Conservation (phyloP, 2,329 filamentous ascomycete species). For the Nothophoma quercina region DNA sequence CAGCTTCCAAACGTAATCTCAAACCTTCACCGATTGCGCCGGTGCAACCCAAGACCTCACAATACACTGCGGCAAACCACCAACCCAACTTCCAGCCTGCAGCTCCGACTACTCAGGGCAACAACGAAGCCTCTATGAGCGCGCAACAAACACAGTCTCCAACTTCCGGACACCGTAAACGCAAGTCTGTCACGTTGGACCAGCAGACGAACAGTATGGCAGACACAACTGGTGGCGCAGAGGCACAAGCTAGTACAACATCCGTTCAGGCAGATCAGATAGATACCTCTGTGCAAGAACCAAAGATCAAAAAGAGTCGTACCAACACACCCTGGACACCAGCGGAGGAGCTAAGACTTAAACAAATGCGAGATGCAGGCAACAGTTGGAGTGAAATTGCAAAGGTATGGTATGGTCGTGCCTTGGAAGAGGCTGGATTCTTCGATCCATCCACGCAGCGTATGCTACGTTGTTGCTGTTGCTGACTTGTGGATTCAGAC, state of each 20-base stretch:
- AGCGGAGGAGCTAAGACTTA: constrained; percentile 88
- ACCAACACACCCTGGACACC: constrained; percentile 99
- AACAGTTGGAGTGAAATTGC: constrained; percentile 98
- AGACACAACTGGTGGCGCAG: constrained; percentile 24
- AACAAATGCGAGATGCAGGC: constrained; percentile 91
- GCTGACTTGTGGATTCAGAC: constrained; percentile 63
- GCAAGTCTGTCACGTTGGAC: constrained; percentile 42
- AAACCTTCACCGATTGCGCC: constrained; percentile 52
- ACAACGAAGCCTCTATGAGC: constrained; percentile 27
- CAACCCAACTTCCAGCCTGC: constrained; percentile 41
- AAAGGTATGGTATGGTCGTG: constrained; percentile 68
- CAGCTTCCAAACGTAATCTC: constrained; percentile 54
- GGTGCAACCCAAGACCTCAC: constrained; percentile 30
- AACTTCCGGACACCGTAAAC: constrained; percentile 29
- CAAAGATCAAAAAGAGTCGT: constrained; percentile 81
- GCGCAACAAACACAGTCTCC: constrained; percentile 26
- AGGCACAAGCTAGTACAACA: constrained; percentile 32
- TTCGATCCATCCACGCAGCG: too few relatives aligned
- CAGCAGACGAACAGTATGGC: constrained; percentile 38
- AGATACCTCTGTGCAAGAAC: constrained; percentile 42
- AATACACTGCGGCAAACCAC: constrained; percentile 34
- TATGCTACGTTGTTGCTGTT: neutral
- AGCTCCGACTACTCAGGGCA: constrained; percentile 31
- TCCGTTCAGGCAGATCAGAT: constrained; percentile 29
- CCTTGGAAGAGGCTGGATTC: neutral